Evolutionary conservation across 1,284 basidiomycete genomes (phyloP).

Genomic region (Naganishia albida): DNA sequence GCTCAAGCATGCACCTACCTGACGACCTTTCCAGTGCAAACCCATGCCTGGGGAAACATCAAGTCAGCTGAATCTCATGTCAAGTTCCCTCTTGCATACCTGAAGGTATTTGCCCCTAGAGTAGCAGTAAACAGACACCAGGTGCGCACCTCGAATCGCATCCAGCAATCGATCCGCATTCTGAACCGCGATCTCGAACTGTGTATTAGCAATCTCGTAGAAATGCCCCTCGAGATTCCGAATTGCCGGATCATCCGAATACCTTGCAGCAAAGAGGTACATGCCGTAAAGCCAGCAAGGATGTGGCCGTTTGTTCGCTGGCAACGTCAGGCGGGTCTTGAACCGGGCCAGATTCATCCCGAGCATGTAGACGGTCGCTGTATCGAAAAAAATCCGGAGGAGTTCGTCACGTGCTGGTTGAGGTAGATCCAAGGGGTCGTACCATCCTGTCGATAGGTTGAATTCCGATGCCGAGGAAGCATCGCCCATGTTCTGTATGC

Average conservation of each 20-base stretch:
- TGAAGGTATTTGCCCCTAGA: conserved; percentile 40
- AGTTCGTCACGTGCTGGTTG: conserved; percentile 43
- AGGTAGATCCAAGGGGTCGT: conserved; percentile 45
- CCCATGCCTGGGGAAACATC: conserved; percentile 11
- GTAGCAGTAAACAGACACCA: conserved; percentile 41
- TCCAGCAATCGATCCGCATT: conserved; percentile 42
- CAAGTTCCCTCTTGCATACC: conserved; percentile 35
- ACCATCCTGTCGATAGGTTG: conserved; percentile 43
- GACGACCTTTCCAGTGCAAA: conserved; percentile 23
- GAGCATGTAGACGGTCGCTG: conserved; percentile 17
- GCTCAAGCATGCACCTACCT: conserved; percentile 5
- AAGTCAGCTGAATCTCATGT: conserved; percentile 6
- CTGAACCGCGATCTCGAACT: conserved; percentile 39
- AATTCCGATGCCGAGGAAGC: conserved; percentile 17
- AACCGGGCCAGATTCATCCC: conserved; percentile 27
- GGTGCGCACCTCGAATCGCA: conserved; percentile 39
- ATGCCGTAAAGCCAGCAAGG: conserved; percentile 33
- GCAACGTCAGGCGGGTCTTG: conserved; percentile 34
- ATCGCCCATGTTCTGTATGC: not conserved
- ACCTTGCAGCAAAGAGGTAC: conserved; percentile 38
- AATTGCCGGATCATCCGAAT: conserved; percentile 40
- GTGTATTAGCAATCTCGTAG: conserved; percentile 41
- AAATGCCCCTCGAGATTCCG: conserved; percentile 41
- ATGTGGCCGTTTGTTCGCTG: conserved; percentile 10
- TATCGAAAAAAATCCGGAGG: conserved; percentile 28